Base-by-base conservation (phyloP, 2,329 filamentous ascomycete species). In the Pseudocercospora fuligena region DNA sequence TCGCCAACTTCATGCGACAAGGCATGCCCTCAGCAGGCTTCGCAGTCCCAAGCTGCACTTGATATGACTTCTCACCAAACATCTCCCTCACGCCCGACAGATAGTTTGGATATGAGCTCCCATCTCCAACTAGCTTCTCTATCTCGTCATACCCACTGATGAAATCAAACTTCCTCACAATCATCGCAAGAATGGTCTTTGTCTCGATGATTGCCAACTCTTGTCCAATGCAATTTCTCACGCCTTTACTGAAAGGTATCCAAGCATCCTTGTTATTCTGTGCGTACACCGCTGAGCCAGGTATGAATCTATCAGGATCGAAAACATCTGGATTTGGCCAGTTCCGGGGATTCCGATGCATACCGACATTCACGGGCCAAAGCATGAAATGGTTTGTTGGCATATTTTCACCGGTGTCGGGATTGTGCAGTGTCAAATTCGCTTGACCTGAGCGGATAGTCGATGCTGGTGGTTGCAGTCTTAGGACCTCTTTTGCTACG, bases 151-250 rank as follows among this genome's bases (percentile, higher is more conserved):
- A 84, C 7, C 73, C 73, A 2, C 76, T 74, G 60, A 78, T 74
- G 65, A 88, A 81, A 40, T 87, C 83, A 57, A 87, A 85, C 19
- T 82, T 81, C 58, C 85, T 73, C 12, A 83, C 73, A 0, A 82
- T 82, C 73, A 86, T 81, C 2, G 83, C 82, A 29, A 88, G 74
- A 6, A 85, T 78, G 66, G 85, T 77, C 68, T 82, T 82, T 23
- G 84, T 72, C 75, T 88, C 86, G 16, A 86, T 77, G 75, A 83
- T 81, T 0, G 83, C 86, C 53, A 88, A 78, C 68, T 85, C 83
- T 73, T 87, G 84, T 1, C 86, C 86, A n/a, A 88, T 82, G 46
- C 87, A 89, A 60, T 83, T 84, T 12, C 87, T 75, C 1, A 82
- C 80, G 0, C 87, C 87, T 63, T 82, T 79, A 69, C 85, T 84